A percentile compares a stretch with the other conserved stretches of the same genome.
Evolutionary conservation across 1,139 yeast species (phyloP).

Genomic region (Tardiomyces depauwii): DNA sequence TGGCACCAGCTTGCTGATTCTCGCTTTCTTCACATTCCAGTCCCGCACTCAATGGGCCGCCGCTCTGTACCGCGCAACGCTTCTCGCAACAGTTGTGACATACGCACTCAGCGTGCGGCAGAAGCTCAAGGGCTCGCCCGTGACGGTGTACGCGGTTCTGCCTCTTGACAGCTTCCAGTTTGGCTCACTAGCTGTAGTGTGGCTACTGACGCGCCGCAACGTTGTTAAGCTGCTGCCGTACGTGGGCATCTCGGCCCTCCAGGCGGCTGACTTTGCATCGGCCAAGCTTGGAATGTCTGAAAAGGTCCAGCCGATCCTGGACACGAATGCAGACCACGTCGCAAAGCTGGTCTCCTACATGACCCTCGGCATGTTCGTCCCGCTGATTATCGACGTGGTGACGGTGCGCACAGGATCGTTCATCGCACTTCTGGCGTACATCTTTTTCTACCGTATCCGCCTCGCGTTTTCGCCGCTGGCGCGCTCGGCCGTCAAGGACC

Average conservation of each 20-base stretch:
- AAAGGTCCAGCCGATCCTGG: slow-evolving; percentile 33
- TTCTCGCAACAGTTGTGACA: slow-evolving; percentile 55
- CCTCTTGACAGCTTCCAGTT: slow-evolving; percentile 62
- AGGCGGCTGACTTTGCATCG: slow-evolving; percentile 51
- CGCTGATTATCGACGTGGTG: slow-evolving; percentile 41
- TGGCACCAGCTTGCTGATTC: slow-evolving; percentile 9
- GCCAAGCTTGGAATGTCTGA: slow-evolving; percentile 49
- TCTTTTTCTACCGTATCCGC: slow-evolving; percentile 60
- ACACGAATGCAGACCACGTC: slow-evolving; percentile 47
- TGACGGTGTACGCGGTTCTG: slow-evolving; percentile 26
- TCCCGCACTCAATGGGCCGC: slow-evolving; percentile 18
- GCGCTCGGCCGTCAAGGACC: slow-evolving; percentile 48
- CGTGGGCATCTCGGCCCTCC: slow-evolving; percentile 53
- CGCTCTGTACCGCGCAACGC: slow-evolving; percentile 46
- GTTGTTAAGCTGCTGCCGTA: slow-evolving; percentile 54
- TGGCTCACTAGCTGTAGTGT: slow-evolving; percentile 38
- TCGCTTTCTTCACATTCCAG: slow-evolving; percentile 12
- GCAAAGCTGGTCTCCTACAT: slow-evolving; percentile 55
- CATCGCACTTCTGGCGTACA: slow-evolving; percentile 44
- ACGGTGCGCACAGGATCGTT: slow-evolving; percentile 57
- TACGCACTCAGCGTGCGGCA: slow-evolving; percentile 67
- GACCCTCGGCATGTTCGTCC: slow-evolving; percentile 45
- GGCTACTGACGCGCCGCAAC: slow-evolving; percentile 42
- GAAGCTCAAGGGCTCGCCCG: slow-evolving; percentile 23
- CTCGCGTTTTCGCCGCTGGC: slow-evolving; percentile 63